These are phyloP conservation scores for Cicer bijugum DNA, from an alignment of 306 rosid genomes.

Conservation along the genomic window DNA sequence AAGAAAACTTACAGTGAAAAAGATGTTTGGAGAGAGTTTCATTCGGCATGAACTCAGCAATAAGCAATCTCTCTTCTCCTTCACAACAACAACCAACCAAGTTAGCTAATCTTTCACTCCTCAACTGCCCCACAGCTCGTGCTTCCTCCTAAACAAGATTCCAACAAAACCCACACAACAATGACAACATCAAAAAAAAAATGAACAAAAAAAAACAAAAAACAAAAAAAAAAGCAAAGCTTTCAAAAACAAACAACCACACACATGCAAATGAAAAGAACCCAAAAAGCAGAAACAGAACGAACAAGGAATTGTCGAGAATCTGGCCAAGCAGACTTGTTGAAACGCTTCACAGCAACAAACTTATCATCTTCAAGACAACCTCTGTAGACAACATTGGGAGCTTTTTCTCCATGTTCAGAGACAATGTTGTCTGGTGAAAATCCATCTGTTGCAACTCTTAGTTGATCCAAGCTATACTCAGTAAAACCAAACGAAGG, in stretches of 20 bases:
- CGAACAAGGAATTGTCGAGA: conserved; percentile 91
- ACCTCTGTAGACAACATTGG: conserved; percentile 92
- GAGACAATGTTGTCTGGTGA: conserved; percentile 90
- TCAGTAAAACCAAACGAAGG: conserved; percentile 68
- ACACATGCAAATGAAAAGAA: conserved; percentile 30
- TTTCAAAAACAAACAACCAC: conserved; percentile 26
- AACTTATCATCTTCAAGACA: conserved; percentile 67
- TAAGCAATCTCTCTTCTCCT: conserved; percentile 89
- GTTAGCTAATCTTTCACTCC: conserved; percentile 80
- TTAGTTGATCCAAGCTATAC: conserved; percentile 78
- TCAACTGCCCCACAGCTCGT: conserved; percentile 76
- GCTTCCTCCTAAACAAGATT: conserved; percentile 76
- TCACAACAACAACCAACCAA: conserved; percentile 93
- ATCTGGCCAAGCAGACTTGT: conserved; percentile 97
- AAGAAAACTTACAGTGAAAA: conserved; percentile 73
- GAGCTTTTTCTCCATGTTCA: conserved; percentile 99
- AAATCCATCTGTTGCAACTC: conserved; percentile 81
- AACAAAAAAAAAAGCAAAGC: not conserved
- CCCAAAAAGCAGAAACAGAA: conserved; percentile 43
- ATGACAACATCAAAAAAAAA: not conserved
- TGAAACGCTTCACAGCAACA: conserved; percentile 94
- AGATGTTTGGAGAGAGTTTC: conserved; percentile 97
- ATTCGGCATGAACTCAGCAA: conserved; percentile 95
- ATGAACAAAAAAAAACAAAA: too few relatives aligned
- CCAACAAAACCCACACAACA: conserved; percentile 34